Conservation (phyloP, 371 early-diverging fungal genomes). For the Zopfochytrium polystomum region DNA sequence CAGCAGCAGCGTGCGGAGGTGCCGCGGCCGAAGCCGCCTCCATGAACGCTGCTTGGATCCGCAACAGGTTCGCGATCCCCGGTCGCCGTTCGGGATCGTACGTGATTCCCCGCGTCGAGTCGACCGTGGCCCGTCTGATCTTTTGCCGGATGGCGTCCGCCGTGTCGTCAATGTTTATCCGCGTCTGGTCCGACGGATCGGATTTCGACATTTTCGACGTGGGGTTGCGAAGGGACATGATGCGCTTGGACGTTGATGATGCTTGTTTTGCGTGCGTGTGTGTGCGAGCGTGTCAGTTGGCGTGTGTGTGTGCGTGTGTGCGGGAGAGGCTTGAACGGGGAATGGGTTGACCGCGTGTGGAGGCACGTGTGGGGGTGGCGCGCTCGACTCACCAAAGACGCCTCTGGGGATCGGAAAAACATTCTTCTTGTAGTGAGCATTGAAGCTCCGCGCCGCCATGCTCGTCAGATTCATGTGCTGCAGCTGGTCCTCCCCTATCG, state of each 20-base stretch:
- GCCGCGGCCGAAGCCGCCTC: too few species aligned
- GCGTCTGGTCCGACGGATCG: slow-evolving; percentile 63
- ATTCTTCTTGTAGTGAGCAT: slow-evolving; percentile 59
- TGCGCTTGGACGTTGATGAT: slow-evolving; percentile 61
- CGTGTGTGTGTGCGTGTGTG: too few species aligned
- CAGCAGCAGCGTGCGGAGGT: slow-evolving; percentile 27
- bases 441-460: slow-evolving; percentile 71
- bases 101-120: slow-evolving; percentile 60
- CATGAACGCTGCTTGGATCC: slow-evolving; percentile 60
- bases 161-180: slow-evolving; percentile 74
- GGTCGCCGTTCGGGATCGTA: slow-evolving; percentile 74
- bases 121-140: slow-evolving; percentile 74
- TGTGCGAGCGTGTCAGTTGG: too few species aligned
- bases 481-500: slow-evolving; percentile 91
- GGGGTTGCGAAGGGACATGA: slow-evolving; percentile 84
- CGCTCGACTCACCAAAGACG: slow-evolving; percentile 60
- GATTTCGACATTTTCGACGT: slow-evolving; percentile 91
- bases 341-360: too few species aligned
- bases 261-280: too few species aligned
- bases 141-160: slow-evolving; percentile 65
- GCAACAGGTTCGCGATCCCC: slow-evolving; percentile 78
- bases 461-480: slow-evolving; percentile 88
- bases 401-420: slow-evolving; percentile 70
- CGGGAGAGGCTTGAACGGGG: too few species aligned
- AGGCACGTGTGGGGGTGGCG: too few species aligned